Evolutionary conservation across 805 yeast species (phyloP), one percentile per base, ranked within the genome.

Genomic region (Metschnikowia sp.): DNA sequence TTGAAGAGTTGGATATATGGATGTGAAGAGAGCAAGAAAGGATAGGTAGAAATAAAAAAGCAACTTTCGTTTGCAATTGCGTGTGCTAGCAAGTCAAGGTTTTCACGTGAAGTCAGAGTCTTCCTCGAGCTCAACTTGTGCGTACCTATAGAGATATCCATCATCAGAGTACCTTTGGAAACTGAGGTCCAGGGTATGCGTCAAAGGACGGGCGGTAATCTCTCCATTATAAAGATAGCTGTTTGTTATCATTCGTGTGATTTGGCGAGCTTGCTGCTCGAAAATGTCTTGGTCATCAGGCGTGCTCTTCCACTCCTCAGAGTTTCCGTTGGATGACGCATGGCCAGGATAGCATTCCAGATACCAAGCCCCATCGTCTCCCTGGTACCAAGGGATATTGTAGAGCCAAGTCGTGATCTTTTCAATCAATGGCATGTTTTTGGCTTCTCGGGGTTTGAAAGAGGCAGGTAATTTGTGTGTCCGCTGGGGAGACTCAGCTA

Each of bases 341-440:
- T 61, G 61, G 0, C 77, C 82, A 0, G 83, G 78, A 51, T 73
- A 81, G 52, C 84, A 80, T n/a, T 73, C 75, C 72, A 73, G 13
- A 44, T 34, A 50, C 46, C 54, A 48, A 13, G 58, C 38, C 31
- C 56, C 52, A 35, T 52, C 58, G 15, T 62, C 51, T 0, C 66
- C 58, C 42, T 65, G 71, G 8, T 73, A 59, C 59, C 59, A 55
- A 1, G 91, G 91, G 3, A 86, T 75, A 29, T 72, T 70, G 3
- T 68, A 66, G 32, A 86, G 75, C 94, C 94, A 86, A 7, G 62
- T 66, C 34, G 71, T 70, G 1, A 86, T 86, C 56, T 86, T 86
- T 56, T 86, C 92, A 40, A 65, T 69, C 51, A 75, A 78, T 1
- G 81, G 74, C 90, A 86, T 85, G 61, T 81, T 82, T 8, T 76